Evolutionary conservation across 2,329 filamentous ascomycete genomes (phyloP).

Genomic region (Dactylellina haptotyla): DNA sequence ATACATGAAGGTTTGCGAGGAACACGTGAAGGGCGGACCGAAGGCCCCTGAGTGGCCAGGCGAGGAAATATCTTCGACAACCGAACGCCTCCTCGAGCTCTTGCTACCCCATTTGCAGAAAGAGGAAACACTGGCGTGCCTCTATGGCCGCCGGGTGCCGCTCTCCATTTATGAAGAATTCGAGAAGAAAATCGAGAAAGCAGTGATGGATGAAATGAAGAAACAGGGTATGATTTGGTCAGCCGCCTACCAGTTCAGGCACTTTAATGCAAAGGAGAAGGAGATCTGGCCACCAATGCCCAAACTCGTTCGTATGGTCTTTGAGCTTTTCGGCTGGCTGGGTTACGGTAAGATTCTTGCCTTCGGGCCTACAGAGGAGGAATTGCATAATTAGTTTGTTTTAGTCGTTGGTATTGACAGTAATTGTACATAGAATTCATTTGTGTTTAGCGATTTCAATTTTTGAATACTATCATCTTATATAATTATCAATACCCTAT

Average conservation of each 20-base stretch:
- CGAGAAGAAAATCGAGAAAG: conserved; percentile 44
- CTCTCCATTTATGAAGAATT: conserved; percentile 22
- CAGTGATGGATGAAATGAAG: conserved; percentile 41
- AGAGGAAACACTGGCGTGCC: conserved; percentile 50
- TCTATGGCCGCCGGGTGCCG: conserved; percentile 48
- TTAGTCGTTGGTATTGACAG: background rate
- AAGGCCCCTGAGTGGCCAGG: conserved; percentile 41
- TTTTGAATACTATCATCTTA: no score
- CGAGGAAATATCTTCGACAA: conserved; percentile 48
- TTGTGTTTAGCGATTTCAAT: background rate
- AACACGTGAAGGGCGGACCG: conserved; percentile 38
- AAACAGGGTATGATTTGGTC: conserved; percentile 26
- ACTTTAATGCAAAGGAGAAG: conserved; percentile 49
- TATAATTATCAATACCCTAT: no score
- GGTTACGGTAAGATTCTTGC: conserved; percentile 41
- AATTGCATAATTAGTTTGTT: conserved; percentile 18
- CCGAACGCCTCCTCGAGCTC: conserved; percentile 37
- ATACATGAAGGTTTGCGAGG: conserved; percentile 31
- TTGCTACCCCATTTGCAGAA: conserved; percentile 51
- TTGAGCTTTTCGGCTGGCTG: conserved; percentile 46
- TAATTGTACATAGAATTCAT: background rate
- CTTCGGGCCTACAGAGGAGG: conserved; percentile 36
- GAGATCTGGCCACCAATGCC: conserved; percentile 53
- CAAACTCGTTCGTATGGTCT: conserved; percentile 20
- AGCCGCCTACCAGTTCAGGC: conserved; percentile 32